Base-by-base conservation (phyloP, 352 stramenopile genomes). In the Pythium guiyangense region DNA sequence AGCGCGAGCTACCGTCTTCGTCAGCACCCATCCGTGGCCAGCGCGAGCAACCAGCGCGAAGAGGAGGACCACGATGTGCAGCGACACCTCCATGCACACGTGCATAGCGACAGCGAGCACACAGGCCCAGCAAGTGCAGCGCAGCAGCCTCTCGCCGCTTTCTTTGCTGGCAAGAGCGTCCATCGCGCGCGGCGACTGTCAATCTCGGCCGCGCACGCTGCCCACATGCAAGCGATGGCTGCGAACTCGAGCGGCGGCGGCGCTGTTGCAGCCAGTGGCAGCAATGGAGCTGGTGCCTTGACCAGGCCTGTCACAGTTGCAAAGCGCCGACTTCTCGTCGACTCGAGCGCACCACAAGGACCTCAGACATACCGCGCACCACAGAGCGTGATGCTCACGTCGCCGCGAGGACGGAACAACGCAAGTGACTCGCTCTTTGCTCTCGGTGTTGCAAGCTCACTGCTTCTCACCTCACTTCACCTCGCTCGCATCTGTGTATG, bases 291-390 rank as follows among this genome's bases (percentile, higher is more conserved):
- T 25, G 15, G 50, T 6, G 3, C 20, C n/a, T 40, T 29, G 20
- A 48, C 45, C 9, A 60, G 51, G n/a, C 42, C 60, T 8, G 14
- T 51, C 12, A 22, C 18, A 12, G 15, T 53, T 4, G 11, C 22
- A 25, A 66, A 66, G 54, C 60, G 60, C 34, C 57, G 62, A 44
- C 34, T 66, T 17, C 54, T 63, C 39, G 63, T 66, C 22, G 60
- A 66, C 18, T 50, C 54, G 4, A 6, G 63, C 18, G 44, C 43
- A 22, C 3, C 47, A 14, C 6, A 17, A 26, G 26, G 4, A 2
- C 11, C 34, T 5, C 49, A 60, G 42, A 18, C 45, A 25, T 51
- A 57, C 22, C 68, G 59, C 17, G 39, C 56, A 11, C 42, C 56
- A 0, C 42, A 53, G 18, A 49, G 35, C 3, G 5, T 44, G 18